A percentile compares a stretch with the other conserved stretches of the same genome.
phyloP scores from a whole-genome alignment of 208 protist species.

The Herpetomonas tarakana region DNA sequence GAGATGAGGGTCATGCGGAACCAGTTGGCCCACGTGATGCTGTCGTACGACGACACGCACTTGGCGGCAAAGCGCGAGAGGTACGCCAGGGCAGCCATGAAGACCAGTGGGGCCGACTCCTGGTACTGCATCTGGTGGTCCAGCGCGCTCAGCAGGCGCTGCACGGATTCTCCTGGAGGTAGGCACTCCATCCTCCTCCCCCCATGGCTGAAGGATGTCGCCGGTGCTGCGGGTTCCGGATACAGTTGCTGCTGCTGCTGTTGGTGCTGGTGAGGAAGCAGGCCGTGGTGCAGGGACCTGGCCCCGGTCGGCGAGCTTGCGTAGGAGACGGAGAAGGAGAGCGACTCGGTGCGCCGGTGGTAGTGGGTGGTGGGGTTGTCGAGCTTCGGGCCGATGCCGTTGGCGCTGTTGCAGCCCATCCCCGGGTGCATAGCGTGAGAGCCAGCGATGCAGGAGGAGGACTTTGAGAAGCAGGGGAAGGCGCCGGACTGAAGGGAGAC shows the following conservation, averaged over 20 bases:
- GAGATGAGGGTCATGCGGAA: slow-evolving; percentile 67
- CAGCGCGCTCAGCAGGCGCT: slow-evolving; percentile 15
- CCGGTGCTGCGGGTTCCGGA: background rate
- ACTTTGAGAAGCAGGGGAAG: background rate
- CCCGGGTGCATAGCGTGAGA: too few relatives aligned
- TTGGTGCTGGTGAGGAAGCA: slow-evolving; percentile 2
- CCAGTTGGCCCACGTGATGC: slow-evolving; percentile 75
- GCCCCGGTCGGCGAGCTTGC: background rate
- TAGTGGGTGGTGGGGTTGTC: slow-evolving; percentile 1
- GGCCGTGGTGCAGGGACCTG: background rate
- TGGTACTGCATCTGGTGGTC: slow-evolving; percentile 20
- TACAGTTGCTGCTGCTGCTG: background rate
- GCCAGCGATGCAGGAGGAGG: background rate
- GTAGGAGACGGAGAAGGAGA: background rate
- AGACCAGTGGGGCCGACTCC: slow-evolving; percentile 63
- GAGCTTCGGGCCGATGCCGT: background rate
- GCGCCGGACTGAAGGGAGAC: slow-evolving; percentile 6
- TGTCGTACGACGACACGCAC: slow-evolving; percentile 38
- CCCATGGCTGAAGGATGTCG: background rate
- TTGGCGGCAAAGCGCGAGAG: slow-evolving; percentile 53
- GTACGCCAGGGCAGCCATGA: slow-evolving; percentile 79
- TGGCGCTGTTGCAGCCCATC: too few relatives aligned
- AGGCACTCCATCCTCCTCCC: slow-evolving; percentile 2
- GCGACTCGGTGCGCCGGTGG: background rate
- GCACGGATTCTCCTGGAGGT: slow-evolving; percentile 14